Base-by-base conservation (phyloP, 1,284 basidiomycete genomes). In the Puccinia brachypodii region DNA sequence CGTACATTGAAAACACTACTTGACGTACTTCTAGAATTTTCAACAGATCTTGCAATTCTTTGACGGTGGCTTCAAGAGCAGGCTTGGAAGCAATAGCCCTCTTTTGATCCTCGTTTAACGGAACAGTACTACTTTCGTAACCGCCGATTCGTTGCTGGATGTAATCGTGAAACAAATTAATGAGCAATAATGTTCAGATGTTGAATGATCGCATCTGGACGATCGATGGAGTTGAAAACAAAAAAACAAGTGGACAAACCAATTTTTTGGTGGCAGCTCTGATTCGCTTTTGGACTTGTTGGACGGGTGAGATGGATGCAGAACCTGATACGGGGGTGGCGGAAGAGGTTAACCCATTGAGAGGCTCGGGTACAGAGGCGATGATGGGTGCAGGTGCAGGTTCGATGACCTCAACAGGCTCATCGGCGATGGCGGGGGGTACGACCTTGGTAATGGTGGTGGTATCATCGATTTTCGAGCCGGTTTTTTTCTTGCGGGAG, bases 51-150 rank as follows among this genome's bases (percentile, higher is more conserved):
- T 83, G 78, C n/a, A 86, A 74, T 76, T 86, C 85, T 50, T 84
- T 85, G 60, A 85, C 82, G 68, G 84, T 83, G n/a, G 85, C 85
- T 75, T 85, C 84, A 56, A 86, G 83, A 6, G 82, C 83, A 25
- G 85, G 84, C 77, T 85, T 85, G n/a, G 83, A 82, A 64, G 84
- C 84, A 62, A 86, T 82, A 7, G 85, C 85, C 50, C 83, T 83
- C 47, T 84, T 84, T 82, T 86, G 85, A 76, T 86, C 85, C 38
- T 84, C 84, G 76, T 86, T 86, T 73, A 86, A 83, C 4, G 84
- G 81, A 13, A 81, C 81, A 6, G 82, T 83, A 56, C 83, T 83
- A 62, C 60, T 80, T 64, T 85, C 84, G 83, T 85, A 85, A 33
- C 82, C 81, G 47, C 83, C 82, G 53, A 86, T 84, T 62, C 85